phyloP scores from a whole-genome alignment of 1,139 yeast genomes.

The Debaryomycetaceae sp. region DNA sequence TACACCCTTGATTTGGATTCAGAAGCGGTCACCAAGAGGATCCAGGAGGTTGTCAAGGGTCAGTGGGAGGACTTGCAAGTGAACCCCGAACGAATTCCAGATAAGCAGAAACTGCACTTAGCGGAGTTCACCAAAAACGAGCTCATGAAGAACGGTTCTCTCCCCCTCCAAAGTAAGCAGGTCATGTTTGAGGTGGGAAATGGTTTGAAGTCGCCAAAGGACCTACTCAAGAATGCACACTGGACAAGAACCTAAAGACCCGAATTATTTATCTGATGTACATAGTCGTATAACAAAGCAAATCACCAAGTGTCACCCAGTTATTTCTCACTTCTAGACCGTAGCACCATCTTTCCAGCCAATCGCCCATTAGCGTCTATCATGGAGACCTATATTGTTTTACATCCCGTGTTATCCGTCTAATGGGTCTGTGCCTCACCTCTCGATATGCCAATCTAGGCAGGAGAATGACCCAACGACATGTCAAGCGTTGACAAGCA shows the following conservation, averaged over 20 bases:
- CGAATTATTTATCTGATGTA: not conserved
- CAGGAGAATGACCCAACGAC: not conserved
- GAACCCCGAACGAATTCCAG: slow-evolving; percentile 8
- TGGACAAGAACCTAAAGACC: slow-evolving; percentile 18
- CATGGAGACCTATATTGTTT: too few relatives aligned
- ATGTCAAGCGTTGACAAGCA: not conserved
- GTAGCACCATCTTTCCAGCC: too few relatives aligned
- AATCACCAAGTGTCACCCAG: not conserved
- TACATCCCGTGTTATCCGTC: too few relatives aligned
- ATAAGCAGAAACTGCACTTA: slow-evolving; percentile 10
- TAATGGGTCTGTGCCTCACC: not conserved
- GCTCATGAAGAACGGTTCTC: slow-evolving; percentile 31
- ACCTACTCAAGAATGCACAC: slow-evolving; percentile 28
- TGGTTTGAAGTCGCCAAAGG: slow-evolving; percentile 23
- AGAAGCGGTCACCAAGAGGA: slow-evolving; percentile 21
- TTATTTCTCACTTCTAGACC: too few relatives aligned
- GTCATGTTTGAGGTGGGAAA: slow-evolving; percentile 25
- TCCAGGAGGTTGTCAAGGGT: slow-evolving; percentile 36
- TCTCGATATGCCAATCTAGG: not conserved
- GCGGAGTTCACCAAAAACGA: slow-evolving; percentile 19
- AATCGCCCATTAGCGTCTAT: too few relatives aligned
- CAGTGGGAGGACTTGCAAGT: slow-evolving; percentile 14
- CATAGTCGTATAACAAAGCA: not conserved
- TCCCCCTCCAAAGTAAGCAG: slow-evolving; percentile 25
- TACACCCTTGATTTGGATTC: slow-evolving; percentile 26